A percentile compares a stretch with the other conserved stretches of the same genome.
These are phyloP conservation scores for Chaetomium strumarium DNA, from an alignment of 2,329 filamentous ascomycete species.

Conservation along the genomic window DNA sequence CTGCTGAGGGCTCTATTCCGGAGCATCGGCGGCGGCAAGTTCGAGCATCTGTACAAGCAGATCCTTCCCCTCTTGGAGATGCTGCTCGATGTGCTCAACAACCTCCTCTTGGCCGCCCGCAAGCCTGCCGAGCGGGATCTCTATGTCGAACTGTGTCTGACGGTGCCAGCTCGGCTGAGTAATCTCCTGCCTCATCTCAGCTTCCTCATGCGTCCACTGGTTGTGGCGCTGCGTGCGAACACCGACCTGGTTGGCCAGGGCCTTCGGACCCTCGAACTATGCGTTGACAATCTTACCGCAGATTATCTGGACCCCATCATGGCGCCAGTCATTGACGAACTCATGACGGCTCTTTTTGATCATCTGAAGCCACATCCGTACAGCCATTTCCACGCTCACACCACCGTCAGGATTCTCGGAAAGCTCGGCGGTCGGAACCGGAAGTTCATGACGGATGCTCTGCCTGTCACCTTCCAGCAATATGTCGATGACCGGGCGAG, in stretches of 20 bases:
- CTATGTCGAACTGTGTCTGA: conserved; percentile 94
- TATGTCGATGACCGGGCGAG: conserved; percentile 85
- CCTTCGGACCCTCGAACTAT: conserved; percentile 86
- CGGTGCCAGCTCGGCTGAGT: conserved; percentile 87
- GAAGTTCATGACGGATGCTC: conserved; percentile 88
- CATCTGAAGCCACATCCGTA: conserved; percentile 91
- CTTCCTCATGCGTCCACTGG: conserved; percentile 93
- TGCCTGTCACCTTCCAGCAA: conserved; percentile 73
- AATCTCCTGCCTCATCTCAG: conserved; percentile 92
- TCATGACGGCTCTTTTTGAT: conserved; percentile 97
- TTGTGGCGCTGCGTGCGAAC: conserved; percentile 87
- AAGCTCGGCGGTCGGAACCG: conserved; percentile 94
- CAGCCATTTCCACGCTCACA: conserved; percentile 95
- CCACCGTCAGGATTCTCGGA: conserved; percentile 92
- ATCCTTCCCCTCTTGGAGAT: conserved; percentile 94
- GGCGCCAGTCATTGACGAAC: conserved; percentile 95
- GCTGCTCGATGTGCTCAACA: conserved; percentile 95
- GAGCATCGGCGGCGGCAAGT: conserved; percentile 94
- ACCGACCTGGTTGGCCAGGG: conserved; percentile 94
- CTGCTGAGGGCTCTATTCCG: conserved; percentile 87
- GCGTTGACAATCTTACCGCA: conserved; percentile 94
- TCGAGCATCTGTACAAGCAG: conserved; percentile 97
- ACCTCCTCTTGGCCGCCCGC: conserved; percentile 79
- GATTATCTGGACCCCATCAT: conserved; percentile 98
- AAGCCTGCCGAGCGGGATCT: conserved; percentile 89